Base-by-base conservation (phyloP, 768 basidiomycete species). In the Psilocybe sp. region DNA sequence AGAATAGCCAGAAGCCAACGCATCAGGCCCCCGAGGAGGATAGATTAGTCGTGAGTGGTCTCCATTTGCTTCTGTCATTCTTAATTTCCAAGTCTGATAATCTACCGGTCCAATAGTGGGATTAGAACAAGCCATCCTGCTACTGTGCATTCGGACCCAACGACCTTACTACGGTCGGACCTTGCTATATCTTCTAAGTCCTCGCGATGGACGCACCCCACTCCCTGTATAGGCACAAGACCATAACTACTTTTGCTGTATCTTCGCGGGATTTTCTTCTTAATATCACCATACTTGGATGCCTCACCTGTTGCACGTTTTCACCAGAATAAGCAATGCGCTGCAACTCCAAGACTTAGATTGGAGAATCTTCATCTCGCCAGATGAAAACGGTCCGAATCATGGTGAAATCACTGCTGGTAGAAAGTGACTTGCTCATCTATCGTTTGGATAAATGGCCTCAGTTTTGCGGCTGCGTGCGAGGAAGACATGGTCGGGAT, bases 11-110 rank as follows among this genome's bases (percentile, higher is more conserved):
- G 39, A 71, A 69, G 55, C 47, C 56, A 45, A 59, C 54, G 20
- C 68, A 73, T 60, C 59, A 65, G 39, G 54, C 49, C 40, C 63
- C 70, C 58, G 65, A 72, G 46, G 65, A 70, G 40, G 67, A 73
- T 38, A 67, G 67, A 50, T 54, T 76, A 49, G 74, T 76, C 62
- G 77, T 78, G 51, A 58, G 76, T 67, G 46, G 40, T 16, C 18
- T 54, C 40, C 16, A n/a, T 19, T 44, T 14, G 10, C 36, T 20
- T 38, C 36, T 47, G 40, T 38, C 40, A 37, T 32, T 18, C 42
- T 44, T 52, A 13, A 34, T 32, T 51, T 31, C 44, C 37, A 41
- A 23, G 33, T 39, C 55, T 62, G 38, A 51, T 51, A 36, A 40
- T 47, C 40, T 43, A 43, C 42, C 52, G 74, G 74, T 74, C 68